These are phyloP conservation scores for Yamadazyma diospyri DNA, from an alignment of 1,139 yeast genomes.

Conservation along the genomic window DNA sequence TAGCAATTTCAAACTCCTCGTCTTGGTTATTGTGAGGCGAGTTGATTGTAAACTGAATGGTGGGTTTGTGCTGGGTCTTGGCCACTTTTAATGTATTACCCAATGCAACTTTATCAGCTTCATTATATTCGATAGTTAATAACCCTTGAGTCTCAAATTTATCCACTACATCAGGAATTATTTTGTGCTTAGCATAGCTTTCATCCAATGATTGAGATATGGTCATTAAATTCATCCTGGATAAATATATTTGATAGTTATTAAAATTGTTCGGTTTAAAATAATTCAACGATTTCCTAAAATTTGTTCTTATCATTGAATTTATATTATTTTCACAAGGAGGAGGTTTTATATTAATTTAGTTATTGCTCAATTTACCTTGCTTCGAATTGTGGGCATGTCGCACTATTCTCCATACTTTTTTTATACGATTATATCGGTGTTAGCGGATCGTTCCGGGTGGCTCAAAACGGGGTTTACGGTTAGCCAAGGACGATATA, in stretches of 20 bases:
- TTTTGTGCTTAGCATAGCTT: slow-evolving; percentile 55
- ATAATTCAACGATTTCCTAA: slow-evolving; percentile 1
- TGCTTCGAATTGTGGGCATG: not conserved
- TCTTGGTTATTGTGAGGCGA: slow-evolving; percentile 30
- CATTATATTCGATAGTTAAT: slow-evolving; percentile 45
- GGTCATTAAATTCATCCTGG: slow-evolving; percentile 44
- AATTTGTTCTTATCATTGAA: slow-evolving; percentile 6
- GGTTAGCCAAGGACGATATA: too few relatives aligned
- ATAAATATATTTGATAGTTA: too few relatives aligned
- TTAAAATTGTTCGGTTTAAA: slow-evolving; percentile 1
- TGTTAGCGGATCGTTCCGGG: too few relatives aligned
- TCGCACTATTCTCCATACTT: not conserved
- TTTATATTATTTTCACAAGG: not conserved
- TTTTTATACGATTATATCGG: not conserved
- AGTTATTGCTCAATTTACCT: slow-evolving; percentile 1
- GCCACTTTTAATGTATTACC: slow-evolving; percentile 70
- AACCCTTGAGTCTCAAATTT: slow-evolving; percentile 44
- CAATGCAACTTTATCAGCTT: slow-evolving; percentile 63
- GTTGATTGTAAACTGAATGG: slow-evolving; percentile 63
- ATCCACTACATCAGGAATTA: slow-evolving; percentile 62
- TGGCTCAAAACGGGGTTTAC: too few relatives aligned
- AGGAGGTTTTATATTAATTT: not conserved
- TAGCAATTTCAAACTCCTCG: slow-evolving; percentile 36
- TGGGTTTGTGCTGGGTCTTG: slow-evolving; percentile 65
- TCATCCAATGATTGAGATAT: slow-evolving; percentile 62